Percentiles rank a stretch among this genome's conserved stretches.
phyloP scores from a whole-genome alignment of 192 early-diverging fungal genomes.

The Entomortierella lignicola region DNA sequence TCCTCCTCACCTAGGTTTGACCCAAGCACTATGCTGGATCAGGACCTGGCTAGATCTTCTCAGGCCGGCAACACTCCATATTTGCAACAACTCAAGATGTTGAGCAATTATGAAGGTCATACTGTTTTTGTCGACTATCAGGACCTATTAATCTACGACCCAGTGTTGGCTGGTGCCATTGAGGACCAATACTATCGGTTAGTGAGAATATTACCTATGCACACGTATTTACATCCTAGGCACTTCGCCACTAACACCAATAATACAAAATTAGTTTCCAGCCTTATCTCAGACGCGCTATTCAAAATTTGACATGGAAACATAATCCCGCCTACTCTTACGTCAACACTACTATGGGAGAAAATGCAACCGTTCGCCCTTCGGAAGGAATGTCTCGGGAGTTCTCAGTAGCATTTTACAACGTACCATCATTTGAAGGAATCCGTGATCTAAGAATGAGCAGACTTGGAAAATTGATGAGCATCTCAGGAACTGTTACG shows the following conservation, averaged over 20 bases:
- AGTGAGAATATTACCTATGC: not conserved
- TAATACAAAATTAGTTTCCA: slow-evolving; percentile 28
- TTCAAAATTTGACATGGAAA: slow-evolving; percentile 82
- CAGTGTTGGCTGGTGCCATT: slow-evolving; percentile 71
- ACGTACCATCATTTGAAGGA: slow-evolving; percentile 68
- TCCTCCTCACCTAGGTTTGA: slow-evolving; percentile 23
- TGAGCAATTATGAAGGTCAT: slow-evolving; percentile 68
- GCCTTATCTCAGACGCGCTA: slow-evolving; percentile 86
- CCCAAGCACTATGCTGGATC: slow-evolving; percentile 26
- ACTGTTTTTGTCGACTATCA: slow-evolving; percentile 79
- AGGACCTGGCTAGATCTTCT: slow-evolving; percentile 18
- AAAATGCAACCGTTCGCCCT: slow-evolving; percentile 40
- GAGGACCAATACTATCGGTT: slow-evolving; percentile 74
- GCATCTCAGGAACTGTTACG: slow-evolving; percentile 94
- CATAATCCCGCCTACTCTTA: slow-evolving; percentile 74
- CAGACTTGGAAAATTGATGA: slow-evolving; percentile 83
- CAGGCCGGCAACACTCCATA: slow-evolving; percentile 58
- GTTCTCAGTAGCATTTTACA: slow-evolving; percentile 80
- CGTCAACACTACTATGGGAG: slow-evolving; percentile 51
- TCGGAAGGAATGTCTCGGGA: slow-evolving; percentile 69
- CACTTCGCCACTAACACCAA: not conserved
- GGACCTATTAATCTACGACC: slow-evolving; percentile 69
- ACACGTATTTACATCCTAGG: not conserved
- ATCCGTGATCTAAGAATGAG: slow-evolving; percentile 89
- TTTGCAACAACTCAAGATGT: slow-evolving; percentile 69